Evolutionary conservation across 2,329 filamentous ascomycete genomes (phyloP), one percentile per base, ranked within the genome.

Genomic region (Ophiostoma australiae): DNA sequence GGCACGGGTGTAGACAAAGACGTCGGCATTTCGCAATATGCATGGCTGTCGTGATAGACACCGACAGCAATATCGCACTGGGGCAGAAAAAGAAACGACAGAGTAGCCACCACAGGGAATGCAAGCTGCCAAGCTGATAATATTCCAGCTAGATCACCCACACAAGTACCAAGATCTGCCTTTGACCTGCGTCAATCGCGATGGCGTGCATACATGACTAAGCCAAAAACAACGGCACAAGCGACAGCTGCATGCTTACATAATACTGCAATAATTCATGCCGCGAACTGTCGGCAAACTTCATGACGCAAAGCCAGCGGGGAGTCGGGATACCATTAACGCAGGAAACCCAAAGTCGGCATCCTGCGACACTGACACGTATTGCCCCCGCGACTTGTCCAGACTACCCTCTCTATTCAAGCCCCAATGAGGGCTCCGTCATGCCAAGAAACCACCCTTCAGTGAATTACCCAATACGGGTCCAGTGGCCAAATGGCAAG

Each of bases 401-500:
- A 48, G 17, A n/a, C 13, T 20, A 48, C 17, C 44, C 17, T 48
- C 44, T 39, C 52, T 58, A 58, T 58, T 58, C 52, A 66, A 66
- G 20, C 35, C 35, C 39, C 66, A 44, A 41, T 13, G 66, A 67
- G 52, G 8, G 23, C 13, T 27, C 37, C 39, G 39, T 31, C 11
- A 5, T 67, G n/a, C 39, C 66, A 67, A 48, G 23, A 67, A 23
- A 67, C 11, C 37, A 48, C 66, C 23, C 23, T 37, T 3, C 20
- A 31, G 66, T 31, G 37, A 48, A 31, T 66, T 13, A 17, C 37
- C 39, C 66, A 48, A 15, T 44, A 67, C n/a, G 66, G 74, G 74
- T 75, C 73, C 70, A 75, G 74, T 77, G 76, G 76, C 75, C 74
- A 74, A 76, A 76, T 78, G 77, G 74, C 77, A 78, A 78, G 77